Base-by-base conservation (phyloP, 2,329 filamentous ascomycete genomes). In the Alternaria alternata region DNA sequence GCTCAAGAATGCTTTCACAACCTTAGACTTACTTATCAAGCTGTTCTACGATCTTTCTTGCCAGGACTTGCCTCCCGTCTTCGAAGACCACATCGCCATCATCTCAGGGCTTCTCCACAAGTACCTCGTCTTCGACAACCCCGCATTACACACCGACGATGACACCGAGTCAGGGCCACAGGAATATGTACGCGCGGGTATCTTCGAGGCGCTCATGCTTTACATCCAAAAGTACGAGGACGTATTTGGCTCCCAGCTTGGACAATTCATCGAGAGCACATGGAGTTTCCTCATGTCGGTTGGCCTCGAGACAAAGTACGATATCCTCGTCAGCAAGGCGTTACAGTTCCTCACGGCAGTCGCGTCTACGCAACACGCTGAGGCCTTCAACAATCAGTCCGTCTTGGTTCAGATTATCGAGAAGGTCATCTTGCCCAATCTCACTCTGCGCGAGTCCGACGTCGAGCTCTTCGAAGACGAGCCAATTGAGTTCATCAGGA, bases 381-480 rank as follows among this genome's bases (percentile, higher is more conserved):
- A 88, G 63, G 88, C 90, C 61, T 99, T 99, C 86, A 94, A 96
- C 80, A 89, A 90, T 68, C 87, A 93, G 72, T 85, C 86, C 5
- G 90, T 92, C 3, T 82, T 98, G 36, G 88, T 89, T 18, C 91
- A 97, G 76, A 92, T 99, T 54, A 92, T 97, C 9, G 93, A 98
- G 78, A 97, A 97, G 81, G 95, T 98, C 59, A 92, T 99, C 57
- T 81, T 99, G 65, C 94, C 95, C 9, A 99, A 99, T 73, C 88
- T 99, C 59, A 91, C 91, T 16, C 83, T 99, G 61, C 89, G 96
- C 67, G 95, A 97, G 73, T 95, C 94, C 0, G 96, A 99, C 67
- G 87, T 97, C 55, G 95, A 99, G 78, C 86, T 97, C 67, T 98
- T 99, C 70, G 95, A 99, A 76, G 96, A 99, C 75, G 96, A 99